These are phyloP conservation scores for Yamadazyma mexicana DNA, from an alignment of 1,139 yeast species.

Conservation along the genomic window DNA sequence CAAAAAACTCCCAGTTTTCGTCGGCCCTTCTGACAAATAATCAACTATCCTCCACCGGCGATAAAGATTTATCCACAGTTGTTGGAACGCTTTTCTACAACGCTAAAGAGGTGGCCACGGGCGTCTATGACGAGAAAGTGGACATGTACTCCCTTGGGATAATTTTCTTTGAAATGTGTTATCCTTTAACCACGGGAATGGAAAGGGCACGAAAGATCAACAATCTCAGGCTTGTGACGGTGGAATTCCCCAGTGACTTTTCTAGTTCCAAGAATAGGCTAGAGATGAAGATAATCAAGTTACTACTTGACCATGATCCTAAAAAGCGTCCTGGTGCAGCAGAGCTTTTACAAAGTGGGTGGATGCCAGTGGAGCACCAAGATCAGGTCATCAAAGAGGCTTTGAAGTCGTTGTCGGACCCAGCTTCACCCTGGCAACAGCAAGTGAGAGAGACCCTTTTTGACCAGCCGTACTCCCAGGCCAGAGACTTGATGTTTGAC, in stretches of 20 bases:
- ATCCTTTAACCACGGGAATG: constrained; percentile 82
- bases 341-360: constrained; percentile 72
- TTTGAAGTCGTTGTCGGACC: constrained; percentile 77
- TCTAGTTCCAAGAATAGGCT: constrained; percentile 46
- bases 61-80: constrained; percentile 85
- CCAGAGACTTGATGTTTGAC: constrained; percentile 81
- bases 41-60: constrained; percentile 33
- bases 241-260: constrained; percentile 71
- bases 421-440: constrained; percentile 91
- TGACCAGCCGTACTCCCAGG: constrained; percentile 77
- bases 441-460: constrained; percentile 87
- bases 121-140: constrained; percentile 84
- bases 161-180: constrained; percentile 93
- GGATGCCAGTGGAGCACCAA: constrained; percentile 84
- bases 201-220: constrained; percentile 77
- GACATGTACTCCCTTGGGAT: constrained; percentile 95
- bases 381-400: constrained; percentile 91
- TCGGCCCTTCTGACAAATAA: constrained; percentile 41
- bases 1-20: constrained; percentile 66
- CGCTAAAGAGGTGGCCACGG: constrained; percentile 82
- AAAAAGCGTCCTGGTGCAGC: constrained; percentile 75
- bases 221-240: constrained; percentile 54
- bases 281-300: constrained; percentile 65
- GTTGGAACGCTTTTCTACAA: constrained; percentile 93
- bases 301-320: constrained; percentile 78